phyloP scores from a whole-genome alignment of 371 early-diverging fungal species.

The Actinomortierella wolfii region DNA sequence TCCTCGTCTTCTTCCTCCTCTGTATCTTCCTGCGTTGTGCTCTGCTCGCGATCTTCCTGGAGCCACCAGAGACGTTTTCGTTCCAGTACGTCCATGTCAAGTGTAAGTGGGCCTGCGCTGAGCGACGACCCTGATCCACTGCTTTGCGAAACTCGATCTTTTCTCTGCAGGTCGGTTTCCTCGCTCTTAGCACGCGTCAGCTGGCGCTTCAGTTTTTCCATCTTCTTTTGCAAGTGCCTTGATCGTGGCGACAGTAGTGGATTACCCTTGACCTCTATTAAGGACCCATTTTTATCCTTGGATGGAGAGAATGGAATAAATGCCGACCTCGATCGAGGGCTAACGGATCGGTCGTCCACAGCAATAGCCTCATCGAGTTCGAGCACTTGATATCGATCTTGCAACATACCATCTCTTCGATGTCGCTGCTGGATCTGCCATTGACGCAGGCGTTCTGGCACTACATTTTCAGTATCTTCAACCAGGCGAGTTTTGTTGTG shows the following conservation, averaged over 20 bases:
- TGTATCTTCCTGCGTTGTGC: conserved; percentile 20
- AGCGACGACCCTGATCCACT: conserved; percentile 13
- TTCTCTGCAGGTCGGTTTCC: conserved; percentile 6
- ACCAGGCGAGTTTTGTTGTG: neutral
- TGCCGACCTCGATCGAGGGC: too few species aligned
- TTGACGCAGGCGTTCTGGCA: neutral
- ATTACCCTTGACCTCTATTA: neutral
- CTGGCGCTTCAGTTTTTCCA: conserved; percentile 27
- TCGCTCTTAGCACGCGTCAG: conserved; percentile 24
- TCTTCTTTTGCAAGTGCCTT: conserved; percentile 19
- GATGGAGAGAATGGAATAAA: too few species aligned
- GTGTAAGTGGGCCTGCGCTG: conserved; percentile 27
- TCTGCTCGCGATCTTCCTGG: conserved; percentile 10
- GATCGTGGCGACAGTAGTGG: conserved; percentile 32
- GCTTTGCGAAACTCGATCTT: neutral
- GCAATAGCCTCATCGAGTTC: too few species aligned
- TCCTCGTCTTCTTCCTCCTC: conserved; percentile 3
- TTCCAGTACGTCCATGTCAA: conserved; percentile 28
- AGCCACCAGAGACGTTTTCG: conserved; percentile 30
- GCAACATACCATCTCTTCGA: too few species aligned
- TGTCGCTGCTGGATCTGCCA: too few species aligned
- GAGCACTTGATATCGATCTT: too few species aligned
- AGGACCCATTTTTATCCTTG: too few species aligned
- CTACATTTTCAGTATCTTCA: conserved; percentile 9
- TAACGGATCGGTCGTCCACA: too few species aligned